phyloP scores from a whole-genome alignment of 345 rosid species.

The Pistacia atlantica region DNA sequence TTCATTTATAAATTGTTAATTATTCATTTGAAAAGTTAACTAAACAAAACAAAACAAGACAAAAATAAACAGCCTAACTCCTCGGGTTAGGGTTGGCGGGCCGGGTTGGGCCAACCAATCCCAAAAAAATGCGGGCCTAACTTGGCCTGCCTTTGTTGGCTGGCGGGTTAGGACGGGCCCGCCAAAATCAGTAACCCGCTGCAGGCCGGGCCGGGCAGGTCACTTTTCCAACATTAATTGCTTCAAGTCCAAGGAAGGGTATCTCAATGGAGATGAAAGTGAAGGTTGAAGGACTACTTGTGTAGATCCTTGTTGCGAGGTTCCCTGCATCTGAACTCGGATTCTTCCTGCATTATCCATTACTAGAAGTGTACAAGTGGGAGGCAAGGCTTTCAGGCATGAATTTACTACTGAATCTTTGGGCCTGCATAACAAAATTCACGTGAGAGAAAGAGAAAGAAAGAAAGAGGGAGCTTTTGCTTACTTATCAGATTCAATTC shows the following conservation, averaged over 20 bases:
- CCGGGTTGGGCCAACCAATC: too few species aligned
- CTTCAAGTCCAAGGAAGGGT: neutral
- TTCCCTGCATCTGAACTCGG: slow-evolving; percentile 36
- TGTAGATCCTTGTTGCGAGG: slow-evolving; percentile 42
- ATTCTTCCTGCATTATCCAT: slow-evolving; percentile 33
- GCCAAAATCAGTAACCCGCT: too few species aligned
- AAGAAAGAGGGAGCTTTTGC: neutral
- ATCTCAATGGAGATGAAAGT: slow-evolving; percentile 6
- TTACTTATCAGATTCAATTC: neutral
- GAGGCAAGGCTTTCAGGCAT: slow-evolving; percentile 34
- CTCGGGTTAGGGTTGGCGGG: too few species aligned
- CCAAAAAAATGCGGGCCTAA: too few species aligned
- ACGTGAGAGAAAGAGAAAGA: neutral
- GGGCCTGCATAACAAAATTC: slow-evolving; percentile 26
- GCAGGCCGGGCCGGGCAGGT: too few species aligned
- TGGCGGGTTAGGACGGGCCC: too few species aligned
- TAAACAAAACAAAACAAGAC: too few species aligned
- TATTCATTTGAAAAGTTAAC: too few species aligned
- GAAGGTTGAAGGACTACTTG: slow-evolving; percentile 15
- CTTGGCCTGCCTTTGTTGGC: too few species aligned
- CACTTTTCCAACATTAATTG: too few species aligned
- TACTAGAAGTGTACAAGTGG: slow-evolving; percentile 42
- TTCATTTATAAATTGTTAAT: too few species aligned
- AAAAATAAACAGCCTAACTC: too few species aligned
- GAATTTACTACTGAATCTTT: slow-evolving; percentile 27